Evolutionary conservation across 176 grass and related monocot genomes (phyloP).

Genomic region (Oryza officinalis): DNA sequence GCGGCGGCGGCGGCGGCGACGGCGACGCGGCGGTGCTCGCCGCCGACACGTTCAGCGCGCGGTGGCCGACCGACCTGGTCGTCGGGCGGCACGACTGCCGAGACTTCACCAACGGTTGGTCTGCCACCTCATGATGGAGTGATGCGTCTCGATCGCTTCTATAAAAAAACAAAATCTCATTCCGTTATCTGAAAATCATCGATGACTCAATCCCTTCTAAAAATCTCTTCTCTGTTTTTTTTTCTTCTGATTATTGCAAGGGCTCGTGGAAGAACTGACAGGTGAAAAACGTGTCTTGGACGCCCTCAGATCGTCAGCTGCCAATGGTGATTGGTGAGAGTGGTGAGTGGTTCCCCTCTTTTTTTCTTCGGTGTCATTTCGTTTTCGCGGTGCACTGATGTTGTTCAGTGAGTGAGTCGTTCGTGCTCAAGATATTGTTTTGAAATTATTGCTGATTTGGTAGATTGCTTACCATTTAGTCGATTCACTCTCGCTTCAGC

Average conservation of each 20-base stretch:
- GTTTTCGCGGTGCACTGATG: slow-evolving; percentile 21
- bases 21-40: slow-evolving; percentile 37
- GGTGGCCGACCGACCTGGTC: slow-evolving; percentile 66
- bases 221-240: background rate
- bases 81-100: slow-evolving; percentile 81
- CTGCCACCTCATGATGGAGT: background rate
- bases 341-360: background rate
- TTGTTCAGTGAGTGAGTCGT: slow-evolving; percentile 24
- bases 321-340: slow-evolving; percentile 11
- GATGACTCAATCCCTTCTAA: background rate
- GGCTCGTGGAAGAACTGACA: slow-evolving; percentile 72
- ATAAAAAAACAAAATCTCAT: background rate
- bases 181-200: background rate
- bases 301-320: slow-evolving; percentile 28
- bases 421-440: slow-evolving; percentile 30
- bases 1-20: slow-evolving; percentile 38
- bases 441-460: background rate
- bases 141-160: background rate
- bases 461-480: background rate
- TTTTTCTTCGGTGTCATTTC: background rate
- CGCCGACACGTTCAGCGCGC: slow-evolving; percentile 69
- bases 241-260: slow-evolving; percentile 28
- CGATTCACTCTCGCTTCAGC: background rate
- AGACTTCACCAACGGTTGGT: slow-evolving; percentile 72
- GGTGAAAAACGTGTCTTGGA: slow-evolving; percentile 67